phyloP scores from a whole-genome alignment of 208 protist species.

The Naegleria lovaniensis region DNA sequence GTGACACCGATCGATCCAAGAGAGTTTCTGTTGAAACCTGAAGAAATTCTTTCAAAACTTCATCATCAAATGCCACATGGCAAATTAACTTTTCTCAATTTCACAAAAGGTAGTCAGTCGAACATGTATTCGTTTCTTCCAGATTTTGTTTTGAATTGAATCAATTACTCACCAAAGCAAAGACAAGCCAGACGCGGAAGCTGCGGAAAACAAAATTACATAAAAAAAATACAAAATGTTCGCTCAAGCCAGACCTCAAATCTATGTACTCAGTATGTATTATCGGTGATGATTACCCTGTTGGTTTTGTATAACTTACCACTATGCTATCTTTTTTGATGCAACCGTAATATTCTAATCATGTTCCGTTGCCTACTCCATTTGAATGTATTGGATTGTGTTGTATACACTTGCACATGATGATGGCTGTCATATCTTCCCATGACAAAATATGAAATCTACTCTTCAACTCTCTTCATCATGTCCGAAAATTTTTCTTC shows the following conservation, averaged over 20 bases:
- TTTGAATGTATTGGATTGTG: no score
- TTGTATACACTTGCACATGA: no score
- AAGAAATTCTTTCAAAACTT: neutral
- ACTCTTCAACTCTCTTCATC: no score
- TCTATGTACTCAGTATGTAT: constrained; percentile 2
- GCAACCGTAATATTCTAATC: neutral
- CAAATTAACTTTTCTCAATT: neutral
- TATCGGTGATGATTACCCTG: neutral
- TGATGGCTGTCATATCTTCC: no score
- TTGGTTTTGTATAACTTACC: neutral
- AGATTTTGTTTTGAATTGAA: neutral
- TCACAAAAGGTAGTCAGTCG: neutral
- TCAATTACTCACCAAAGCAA: no score
- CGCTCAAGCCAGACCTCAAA: neutral
- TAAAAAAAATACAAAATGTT: neutral
- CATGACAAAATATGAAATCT: no score
- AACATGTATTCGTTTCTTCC: neutral
- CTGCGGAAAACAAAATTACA: no score
- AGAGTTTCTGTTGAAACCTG: neutral
- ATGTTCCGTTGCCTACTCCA: neutral
- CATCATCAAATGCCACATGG: neutral
- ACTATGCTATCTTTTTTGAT: no score
- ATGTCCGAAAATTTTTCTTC: no score
- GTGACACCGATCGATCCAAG: neutral
- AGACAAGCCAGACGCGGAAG: no score